Percentiles rank a stretch among this genome's conserved stretches.
phyloP scores from a whole-genome alignment of 2,329 filamentous ascomycete species.

The Emydomyces testavorans region DNA sequence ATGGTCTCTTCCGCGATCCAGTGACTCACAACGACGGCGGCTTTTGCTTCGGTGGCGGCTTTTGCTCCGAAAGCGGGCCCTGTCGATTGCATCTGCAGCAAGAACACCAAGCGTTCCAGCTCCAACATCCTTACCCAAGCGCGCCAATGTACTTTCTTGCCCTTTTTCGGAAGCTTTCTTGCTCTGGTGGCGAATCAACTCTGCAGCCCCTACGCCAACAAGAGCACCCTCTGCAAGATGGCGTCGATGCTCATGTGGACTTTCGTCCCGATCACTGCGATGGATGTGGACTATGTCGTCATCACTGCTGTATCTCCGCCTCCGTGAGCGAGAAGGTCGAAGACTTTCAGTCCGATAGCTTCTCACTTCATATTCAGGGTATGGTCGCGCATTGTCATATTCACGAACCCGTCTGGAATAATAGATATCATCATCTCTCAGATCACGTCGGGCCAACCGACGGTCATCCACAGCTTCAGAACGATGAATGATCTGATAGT shows the following conservation, averaged over 20 bases:
- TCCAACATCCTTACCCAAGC: slow-evolving; percentile 42
- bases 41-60: slow-evolving; percentile 22
- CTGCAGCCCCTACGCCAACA: slow-evolving; percentile 49
- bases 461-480: slow-evolving; percentile 43
- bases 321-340: slow-evolving; percentile 35
- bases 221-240: slow-evolving; percentile 53
- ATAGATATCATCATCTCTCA: slow-evolving; percentile 50
- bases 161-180: slow-evolving; percentile 40
- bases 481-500: slow-evolving; percentile 50
- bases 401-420: slow-evolving; percentile 48
- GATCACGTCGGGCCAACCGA: slow-evolving; percentile 35
- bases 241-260: slow-evolving; percentile 39
- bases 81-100: slow-evolving; percentile 47
- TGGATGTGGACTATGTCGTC: slow-evolving; percentile 51
- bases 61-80: slow-evolving; percentile 38
- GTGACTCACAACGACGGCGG: slow-evolving; percentile 32
- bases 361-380: slow-evolving; percentile 33
- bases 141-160: slow-evolving; percentile 41
- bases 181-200: slow-evolving; percentile 47
- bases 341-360: slow-evolving; percentile 40
- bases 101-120: slow-evolving; percentile 52
- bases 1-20: slow-evolving; percentile 30
- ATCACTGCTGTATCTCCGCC: slow-evolving; percentile 45
- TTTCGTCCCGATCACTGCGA: slow-evolving; percentile 37
- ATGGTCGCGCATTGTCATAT: slow-evolving; percentile 39